Conservation (phyloP, 345 rosid genomes). For the Heritiera littoralis region DNA sequence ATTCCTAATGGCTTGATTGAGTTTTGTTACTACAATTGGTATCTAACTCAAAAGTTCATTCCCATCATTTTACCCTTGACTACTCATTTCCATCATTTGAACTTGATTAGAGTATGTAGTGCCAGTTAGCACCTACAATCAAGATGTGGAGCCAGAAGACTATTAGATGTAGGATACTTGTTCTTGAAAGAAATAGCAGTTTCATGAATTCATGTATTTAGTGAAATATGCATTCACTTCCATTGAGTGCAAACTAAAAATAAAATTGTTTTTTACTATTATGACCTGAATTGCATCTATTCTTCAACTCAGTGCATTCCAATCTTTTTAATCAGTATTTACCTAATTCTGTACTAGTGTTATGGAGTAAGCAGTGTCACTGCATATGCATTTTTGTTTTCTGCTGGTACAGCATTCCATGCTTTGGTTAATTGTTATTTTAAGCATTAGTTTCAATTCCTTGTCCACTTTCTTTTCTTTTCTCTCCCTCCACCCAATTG, state of each 20-base stretch:
- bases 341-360: too few relatives aligned
- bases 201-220: neutral
- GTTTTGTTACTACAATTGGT: neutral
- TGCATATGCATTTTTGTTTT: neutral
- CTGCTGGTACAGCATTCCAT: neutral
- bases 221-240: neutral
- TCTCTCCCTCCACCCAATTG: neutral
- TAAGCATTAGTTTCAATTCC: neutral
- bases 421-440: neutral
- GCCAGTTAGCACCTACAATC: neutral
- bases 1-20: neutral
- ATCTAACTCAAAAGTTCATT: neutral
- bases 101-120: slow-evolving; percentile 1
- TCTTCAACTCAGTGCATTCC: neutral
- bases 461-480: neutral
- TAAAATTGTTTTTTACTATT: neutral
- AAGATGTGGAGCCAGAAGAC: neutral
- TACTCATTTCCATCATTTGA: neutral
- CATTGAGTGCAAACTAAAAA: neutral
- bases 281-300: too few relatives aligned
- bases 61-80: neutral
- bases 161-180: too few relatives aligned
- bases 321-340: neutral
- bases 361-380: neutral
- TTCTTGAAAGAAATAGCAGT: too few relatives aligned